Percentiles rank a stretch among this genome's conserved stretches.
Conservation (phyloP, 768 basidiomycete genomes). For the Chiua virens region DNA sequence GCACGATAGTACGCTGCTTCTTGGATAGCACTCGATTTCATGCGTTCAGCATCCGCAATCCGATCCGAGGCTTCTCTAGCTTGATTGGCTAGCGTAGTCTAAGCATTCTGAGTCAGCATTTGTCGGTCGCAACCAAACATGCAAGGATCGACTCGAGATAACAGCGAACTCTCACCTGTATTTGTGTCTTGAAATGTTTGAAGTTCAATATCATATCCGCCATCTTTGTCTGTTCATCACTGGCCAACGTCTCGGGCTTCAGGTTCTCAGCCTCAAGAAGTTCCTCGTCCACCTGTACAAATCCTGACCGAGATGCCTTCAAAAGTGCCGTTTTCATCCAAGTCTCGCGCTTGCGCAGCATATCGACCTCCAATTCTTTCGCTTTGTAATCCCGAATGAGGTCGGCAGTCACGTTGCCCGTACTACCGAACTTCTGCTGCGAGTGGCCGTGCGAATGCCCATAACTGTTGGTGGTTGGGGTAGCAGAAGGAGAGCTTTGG, state of each 20-base stretch:
- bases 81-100: constrained; percentile 77
- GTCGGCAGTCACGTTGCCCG: constrained; percentile 72
- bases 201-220: constrained; percentile 76
- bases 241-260: constrained; percentile 32
- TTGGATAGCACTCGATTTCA: constrained; percentile 76
- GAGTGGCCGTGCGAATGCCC: constrained; percentile 40
- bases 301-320: constrained; percentile 78
- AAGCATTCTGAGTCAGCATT: constrained; percentile 13
- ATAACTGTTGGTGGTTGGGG: constrained; percentile 52
- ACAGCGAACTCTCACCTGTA: constrained; percentile 62
- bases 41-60: constrained; percentile 75
- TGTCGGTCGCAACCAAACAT: not conserved
- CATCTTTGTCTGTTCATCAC: constrained; percentile 50
- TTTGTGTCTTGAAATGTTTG: constrained; percentile 83
- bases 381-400: constrained; percentile 76
- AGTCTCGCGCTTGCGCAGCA: constrained; percentile 68
- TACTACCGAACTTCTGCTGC: constrained; percentile 46
- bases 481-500: constrained; percentile 36
- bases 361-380: constrained; percentile 81
- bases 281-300: constrained; percentile 61
- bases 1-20: constrained; percentile 96
- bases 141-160: not conserved
- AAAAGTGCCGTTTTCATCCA: constrained; percentile 85
- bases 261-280: constrained; percentile 36
- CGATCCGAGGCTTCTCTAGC: constrained; percentile 75